Evolutionary conservation across 176 grass and related monocot genomes (phyloP), one percentile per base, ranked within the genome.

Genomic region (Eragrostis nindensis): DNA sequence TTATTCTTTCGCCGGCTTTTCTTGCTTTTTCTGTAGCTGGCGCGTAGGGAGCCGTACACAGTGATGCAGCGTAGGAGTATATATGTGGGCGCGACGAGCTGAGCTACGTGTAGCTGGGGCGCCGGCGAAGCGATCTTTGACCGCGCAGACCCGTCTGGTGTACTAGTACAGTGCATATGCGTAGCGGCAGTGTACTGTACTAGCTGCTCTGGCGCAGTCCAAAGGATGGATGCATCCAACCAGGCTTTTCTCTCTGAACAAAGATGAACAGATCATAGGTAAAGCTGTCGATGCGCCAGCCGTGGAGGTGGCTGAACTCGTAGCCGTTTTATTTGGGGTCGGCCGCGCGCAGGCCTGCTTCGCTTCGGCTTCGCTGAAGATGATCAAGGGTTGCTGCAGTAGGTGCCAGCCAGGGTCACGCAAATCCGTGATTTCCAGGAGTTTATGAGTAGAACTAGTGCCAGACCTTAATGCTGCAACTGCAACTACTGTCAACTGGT

Each of bases 111-210:
- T 24, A 46, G 74, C 24, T 27, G n/a, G 50, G n/a, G 59, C 42
- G 59, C 29, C 44, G 66, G 55, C n/a, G 84, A 53, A 89, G 57
- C 29, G 66, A 72, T 85, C 39, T 82, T 89, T 85, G 87, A 89
- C 87, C 82, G 17, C 21, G 47, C 76, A 24, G 47, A 22, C 44
- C 38, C 36, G 46, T 12, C 44, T 17, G 29, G 57, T 39, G 44
- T 5, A n/a, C n/a, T 69, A 7, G 15, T 4, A 0, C 7, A 66
- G 40, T 32, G 56, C 55, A 49, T 46, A 60, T 72, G 64, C 36
- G 62, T 43, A 88, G 50, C 54, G 36, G 22, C 70, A 43, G 42
- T 45, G 44, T 3, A 64, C 71, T 85, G 82, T 85, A n/a, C n/a
- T n/a, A 44, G 54, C 81, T 19, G 5, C 74, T 39, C 6, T 55